Evolutionary conservation across 495 filamentous ascomycete genomes (phyloP).

Genomic region (Penicillium longicatenatum): DNA sequence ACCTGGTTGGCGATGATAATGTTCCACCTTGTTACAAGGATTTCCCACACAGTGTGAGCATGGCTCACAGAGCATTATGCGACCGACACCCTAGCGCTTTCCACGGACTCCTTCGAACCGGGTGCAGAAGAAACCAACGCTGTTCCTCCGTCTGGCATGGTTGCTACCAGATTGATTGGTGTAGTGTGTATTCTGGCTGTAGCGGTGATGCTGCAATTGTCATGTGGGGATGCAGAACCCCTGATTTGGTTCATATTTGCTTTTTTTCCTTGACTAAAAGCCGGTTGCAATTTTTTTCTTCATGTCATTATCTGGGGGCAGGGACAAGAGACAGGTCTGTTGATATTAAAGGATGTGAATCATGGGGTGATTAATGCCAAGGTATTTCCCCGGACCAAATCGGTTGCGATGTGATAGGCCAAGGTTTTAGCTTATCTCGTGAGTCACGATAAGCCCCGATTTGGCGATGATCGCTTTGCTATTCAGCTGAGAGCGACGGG

Average conservation of each 20-base stretch:
- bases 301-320: neutral
- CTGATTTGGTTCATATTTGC: neutral
- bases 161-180: conserved; percentile 11
- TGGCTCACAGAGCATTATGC: conserved; percentile 21
- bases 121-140: neutral
- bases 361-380: neutral
- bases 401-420: conserved; percentile 5
- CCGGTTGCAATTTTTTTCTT: neutral
- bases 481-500: conserved; percentile 11
- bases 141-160: neutral
- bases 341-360: neutral
- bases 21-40: conserved; percentile 25
- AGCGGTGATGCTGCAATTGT: conserved; percentile 14
- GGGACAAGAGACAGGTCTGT: neutral
- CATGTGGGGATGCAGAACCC: neutral
- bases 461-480: conserved; percentile 1
- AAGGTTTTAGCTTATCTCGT: conserved; percentile 10
- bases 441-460: conserved; percentile 11
- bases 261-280: neutral
- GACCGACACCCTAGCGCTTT: neutral
- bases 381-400: neutral
- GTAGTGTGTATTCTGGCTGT: conserved; percentile 16
- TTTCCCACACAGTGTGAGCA: conserved; percentile 23
- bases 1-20: conserved; percentile 20
- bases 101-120: neutral